phyloP scores from a whole-genome alignment of 495 filamentous ascomycete genomes.

The Aspergillus funiculosus region DNA sequence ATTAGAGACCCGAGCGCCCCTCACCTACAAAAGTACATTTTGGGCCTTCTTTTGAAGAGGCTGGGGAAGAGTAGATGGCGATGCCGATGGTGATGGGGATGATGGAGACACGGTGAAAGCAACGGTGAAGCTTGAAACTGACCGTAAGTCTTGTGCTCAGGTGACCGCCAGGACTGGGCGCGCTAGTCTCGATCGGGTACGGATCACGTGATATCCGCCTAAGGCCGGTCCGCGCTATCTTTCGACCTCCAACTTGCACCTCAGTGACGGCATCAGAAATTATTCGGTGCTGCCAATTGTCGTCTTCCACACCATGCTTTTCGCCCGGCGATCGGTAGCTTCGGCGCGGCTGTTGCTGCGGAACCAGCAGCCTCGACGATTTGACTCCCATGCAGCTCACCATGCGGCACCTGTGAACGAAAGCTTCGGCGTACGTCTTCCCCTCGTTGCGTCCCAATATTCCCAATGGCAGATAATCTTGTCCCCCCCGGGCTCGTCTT shows the following conservation, averaged over 20 bases:
- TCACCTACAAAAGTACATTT: conserved; percentile 6
- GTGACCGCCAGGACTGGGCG: conserved; percentile 9
- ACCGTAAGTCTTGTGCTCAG: conserved; percentile 2
- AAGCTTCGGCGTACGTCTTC: conserved; percentile 55
- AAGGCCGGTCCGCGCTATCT: conserved; percentile 14
- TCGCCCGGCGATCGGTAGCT: conserved; percentile 40
- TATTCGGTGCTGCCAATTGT: conserved; percentile 30
- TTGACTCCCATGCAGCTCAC: conserved; percentile 39
- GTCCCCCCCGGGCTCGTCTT: background rate
- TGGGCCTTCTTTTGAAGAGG: conserved; percentile 3
- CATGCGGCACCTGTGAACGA: conserved; percentile 55
- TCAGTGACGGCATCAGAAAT: conserved; percentile 26
- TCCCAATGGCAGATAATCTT: background rate
- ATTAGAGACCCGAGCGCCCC: background rate
- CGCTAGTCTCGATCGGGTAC: conserved; percentile 11
- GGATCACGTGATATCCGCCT: conserved; percentile 18
- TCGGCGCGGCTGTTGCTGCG: conserved; percentile 41
- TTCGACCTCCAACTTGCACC: conserved; percentile 17
- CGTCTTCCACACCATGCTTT: conserved; percentile 38
- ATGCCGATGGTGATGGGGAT: background rate
- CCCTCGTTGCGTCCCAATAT: conserved; percentile 18
- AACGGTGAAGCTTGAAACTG: background rate
- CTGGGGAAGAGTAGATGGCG: background rate
- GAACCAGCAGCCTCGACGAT: conserved; percentile 41
- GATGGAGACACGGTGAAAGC: background rate